Evolutionary conservation across 1,284 basidiomycete species (phyloP).

Genomic region (Volvariella surrecta): DNA sequence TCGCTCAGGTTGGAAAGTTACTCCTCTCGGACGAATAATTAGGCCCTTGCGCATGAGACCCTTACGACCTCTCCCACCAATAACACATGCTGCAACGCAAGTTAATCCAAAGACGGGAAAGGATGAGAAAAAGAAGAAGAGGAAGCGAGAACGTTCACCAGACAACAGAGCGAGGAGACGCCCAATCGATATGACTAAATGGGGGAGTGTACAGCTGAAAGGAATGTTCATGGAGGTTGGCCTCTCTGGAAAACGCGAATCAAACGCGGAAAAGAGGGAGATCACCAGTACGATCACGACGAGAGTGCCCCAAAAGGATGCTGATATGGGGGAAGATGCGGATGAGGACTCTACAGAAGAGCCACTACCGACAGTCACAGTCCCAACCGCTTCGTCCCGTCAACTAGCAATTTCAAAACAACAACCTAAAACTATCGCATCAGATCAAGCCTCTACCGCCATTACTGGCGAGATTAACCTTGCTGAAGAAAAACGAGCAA

Average conservation of each 20-base stretch:
- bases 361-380: too few relatives aligned
- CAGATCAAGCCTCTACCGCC: too few relatives aligned
- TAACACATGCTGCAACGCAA: background rate
- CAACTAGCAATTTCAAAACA: too few relatives aligned
- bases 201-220: constrained; percentile 52
- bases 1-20: constrained; percentile 57
- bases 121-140: constrained; percentile 16
- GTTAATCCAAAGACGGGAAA: constrained; percentile 10
- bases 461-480: constrained; percentile 22
- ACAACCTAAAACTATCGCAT: too few relatives aligned
- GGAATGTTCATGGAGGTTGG: constrained; percentile 52
- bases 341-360: too few relatives aligned
- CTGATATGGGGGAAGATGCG: too few relatives aligned
- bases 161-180: constrained; percentile 32
- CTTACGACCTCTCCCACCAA: constrained; percentile 38
- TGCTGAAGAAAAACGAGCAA: constrained; percentile 33
- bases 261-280: too few relatives aligned
- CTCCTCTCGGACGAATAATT: constrained; percentile 56
- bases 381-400: too few relatives aligned
- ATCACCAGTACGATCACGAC: too few relatives aligned
- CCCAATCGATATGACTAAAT: constrained; percentile 34
- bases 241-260: constrained; percentile 8
- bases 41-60: constrained; percentile 63
- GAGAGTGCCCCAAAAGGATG: too few relatives aligned
- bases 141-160: constrained; percentile 17